Conservation (phyloP, 441 rosid genomes). For the Pelargonium australe region DNA sequence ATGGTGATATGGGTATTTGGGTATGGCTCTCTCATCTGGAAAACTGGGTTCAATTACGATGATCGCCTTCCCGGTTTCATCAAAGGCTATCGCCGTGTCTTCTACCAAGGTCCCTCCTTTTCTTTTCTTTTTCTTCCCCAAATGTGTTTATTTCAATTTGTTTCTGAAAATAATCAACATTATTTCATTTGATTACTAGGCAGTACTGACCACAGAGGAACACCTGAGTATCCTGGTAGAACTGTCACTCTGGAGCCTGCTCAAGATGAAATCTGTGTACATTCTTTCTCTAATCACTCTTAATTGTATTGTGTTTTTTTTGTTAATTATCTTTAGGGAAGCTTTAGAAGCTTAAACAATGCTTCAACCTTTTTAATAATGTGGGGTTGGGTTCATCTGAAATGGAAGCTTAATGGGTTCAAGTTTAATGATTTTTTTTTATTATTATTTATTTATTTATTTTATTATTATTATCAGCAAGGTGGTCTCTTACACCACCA, state of each 20-base stretch:
- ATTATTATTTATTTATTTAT: no score
- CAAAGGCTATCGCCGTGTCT: constrained; percentile 76
- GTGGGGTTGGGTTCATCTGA: no score
- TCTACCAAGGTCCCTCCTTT: constrained; percentile 56
- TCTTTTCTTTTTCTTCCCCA: not conserved
- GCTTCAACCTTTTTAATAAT: no score
- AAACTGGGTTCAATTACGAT: constrained; percentile 65
- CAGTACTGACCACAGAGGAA: constrained; percentile 91
- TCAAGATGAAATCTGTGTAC: constrained; percentile 65
- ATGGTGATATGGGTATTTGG: constrained; percentile 92
- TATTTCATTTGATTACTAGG: constrained; percentile 30
- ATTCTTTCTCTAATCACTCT: constrained; percentile 13
- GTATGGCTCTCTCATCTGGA: constrained; percentile 80
- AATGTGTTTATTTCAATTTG: not conserved
- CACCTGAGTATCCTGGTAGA: constrained; percentile 74
- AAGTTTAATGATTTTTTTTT: no score
- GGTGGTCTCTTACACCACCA: no score
- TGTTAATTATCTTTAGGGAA: no score
- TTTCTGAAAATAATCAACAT: not conserved
- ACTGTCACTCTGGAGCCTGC: constrained; percentile 79
- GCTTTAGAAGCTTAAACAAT: no score
- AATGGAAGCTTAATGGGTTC: no score
- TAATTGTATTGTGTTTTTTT: not conserved
- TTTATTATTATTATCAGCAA: no score
- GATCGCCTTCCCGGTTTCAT: constrained; percentile 74